phyloP scores from a whole-genome alignment of 495 filamentous ascomycete genomes.

The Baudoinia panamericana region DNA sequence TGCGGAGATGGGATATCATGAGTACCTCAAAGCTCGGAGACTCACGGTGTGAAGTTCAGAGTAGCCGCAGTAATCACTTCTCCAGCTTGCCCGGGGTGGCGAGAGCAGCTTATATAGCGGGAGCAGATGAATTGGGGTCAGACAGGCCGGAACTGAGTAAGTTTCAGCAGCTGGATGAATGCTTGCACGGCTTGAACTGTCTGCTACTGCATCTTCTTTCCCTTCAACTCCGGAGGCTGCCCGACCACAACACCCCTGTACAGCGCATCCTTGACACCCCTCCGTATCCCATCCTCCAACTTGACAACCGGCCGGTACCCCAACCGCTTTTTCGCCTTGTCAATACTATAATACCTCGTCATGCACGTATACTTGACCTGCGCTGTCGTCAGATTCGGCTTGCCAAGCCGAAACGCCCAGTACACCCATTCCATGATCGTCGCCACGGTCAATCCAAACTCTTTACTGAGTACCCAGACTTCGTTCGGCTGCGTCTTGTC shows the following conservation, averaged over 20 bases:
- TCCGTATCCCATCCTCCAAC: constrained; percentile 59
- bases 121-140: too few relatives aligned
- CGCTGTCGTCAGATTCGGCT: constrained; percentile 60
- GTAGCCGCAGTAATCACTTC: too few relatives aligned
- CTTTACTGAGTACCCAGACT: constrained; percentile 55
- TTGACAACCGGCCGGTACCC: constrained; percentile 63
- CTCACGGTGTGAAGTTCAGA: too few relatives aligned
- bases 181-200: too few relatives aligned
- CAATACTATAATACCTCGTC: constrained; percentile 71
- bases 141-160: too few relatives aligned
- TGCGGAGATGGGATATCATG: too few relatives aligned
- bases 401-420: constrained; percentile 42
- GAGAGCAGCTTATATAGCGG: too few relatives aligned
- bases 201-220: constrained; percentile 10
- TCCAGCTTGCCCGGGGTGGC: too few relatives aligned
- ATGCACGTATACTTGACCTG: constrained; percentile 66
- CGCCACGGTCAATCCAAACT: constrained; percentile 51
- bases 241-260: constrained; percentile 17
- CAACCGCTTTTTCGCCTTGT: constrained; percentile 68
- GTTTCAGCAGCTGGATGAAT: too few relatives aligned
- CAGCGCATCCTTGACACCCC: constrained; percentile 35
- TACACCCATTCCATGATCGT: constrained; percentile 55
- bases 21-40: too few relatives aligned
- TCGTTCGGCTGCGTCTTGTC: constrained; percentile 29
- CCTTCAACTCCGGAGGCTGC: constrained; percentile 18